Percentiles rank a stretch among this genome's conserved stretches.
phyloP scores from a whole-genome alignment of 768 basidiomycete genomes.

The Dacryopinax primogenitus region DNA sequence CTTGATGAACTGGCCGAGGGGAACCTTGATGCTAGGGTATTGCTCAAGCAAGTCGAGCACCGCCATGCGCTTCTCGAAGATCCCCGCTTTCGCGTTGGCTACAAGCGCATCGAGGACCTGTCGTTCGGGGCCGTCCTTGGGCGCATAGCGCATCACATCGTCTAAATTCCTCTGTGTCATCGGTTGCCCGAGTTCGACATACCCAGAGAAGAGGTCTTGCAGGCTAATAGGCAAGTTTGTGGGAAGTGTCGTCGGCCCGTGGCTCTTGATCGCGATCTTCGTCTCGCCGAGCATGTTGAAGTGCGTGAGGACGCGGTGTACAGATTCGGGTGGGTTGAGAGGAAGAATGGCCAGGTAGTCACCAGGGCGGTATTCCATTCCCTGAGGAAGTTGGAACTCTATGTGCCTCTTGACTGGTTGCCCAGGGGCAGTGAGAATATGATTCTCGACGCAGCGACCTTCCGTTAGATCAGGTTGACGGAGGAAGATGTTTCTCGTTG shows the following conservation, averaged over 20 bases:
- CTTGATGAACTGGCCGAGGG: constrained; percentile 30
- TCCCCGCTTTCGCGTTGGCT: constrained; percentile 26
- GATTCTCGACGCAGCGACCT: constrained; percentile 32
- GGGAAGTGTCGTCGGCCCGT: constrained; percentile 33
- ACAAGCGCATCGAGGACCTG: constrained; percentile 25
- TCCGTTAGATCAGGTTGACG: constrained; percentile 31
- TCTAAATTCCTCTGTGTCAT: constrained; percentile 36
- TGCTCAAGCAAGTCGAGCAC: constrained; percentile 34
- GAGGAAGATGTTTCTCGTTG: constrained; percentile 26
- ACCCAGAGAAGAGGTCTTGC: constrained; percentile 32
- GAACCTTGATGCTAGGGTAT: constrained; percentile 29
- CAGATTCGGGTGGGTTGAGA: constrained; percentile 12
- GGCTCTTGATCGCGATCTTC: constrained; percentile 27
- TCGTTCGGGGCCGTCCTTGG: constrained; percentile 20
- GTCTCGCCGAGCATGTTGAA: constrained; percentile 16
- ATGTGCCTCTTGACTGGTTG: constrained; percentile 34
- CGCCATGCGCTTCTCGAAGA: constrained; percentile 30
- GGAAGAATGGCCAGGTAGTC: constrained; percentile 38
- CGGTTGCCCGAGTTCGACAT: constrained; percentile 39
- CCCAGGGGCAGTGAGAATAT: constrained; percentile 30
- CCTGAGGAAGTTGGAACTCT: constrained; percentile 33
- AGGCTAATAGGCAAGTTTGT: constrained; percentile 30
- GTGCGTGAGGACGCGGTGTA: constrained; percentile 13
- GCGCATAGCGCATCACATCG: constrained; percentile 23
- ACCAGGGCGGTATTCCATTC: constrained; percentile 32